phyloP scores from a whole-genome alignment of 2,329 filamentous ascomycete species.

The Colletotrichum sp. region DNA sequence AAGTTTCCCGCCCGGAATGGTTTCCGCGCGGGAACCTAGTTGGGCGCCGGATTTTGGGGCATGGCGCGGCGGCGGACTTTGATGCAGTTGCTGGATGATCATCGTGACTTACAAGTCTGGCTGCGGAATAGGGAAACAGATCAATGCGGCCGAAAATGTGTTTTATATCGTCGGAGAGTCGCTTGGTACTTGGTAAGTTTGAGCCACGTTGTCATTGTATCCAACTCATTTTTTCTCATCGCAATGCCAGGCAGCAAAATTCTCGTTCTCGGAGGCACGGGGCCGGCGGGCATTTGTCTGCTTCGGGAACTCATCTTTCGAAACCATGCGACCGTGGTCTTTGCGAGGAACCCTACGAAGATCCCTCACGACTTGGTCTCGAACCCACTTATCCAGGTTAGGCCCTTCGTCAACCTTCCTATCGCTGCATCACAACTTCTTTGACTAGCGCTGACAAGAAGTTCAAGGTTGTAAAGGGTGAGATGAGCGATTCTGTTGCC shows the following conservation, averaged over 20 bases:
- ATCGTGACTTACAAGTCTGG: not conserved
- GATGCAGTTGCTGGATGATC: not conserved
- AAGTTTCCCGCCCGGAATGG: not conserved
- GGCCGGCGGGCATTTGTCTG: slow-evolving; percentile 33
- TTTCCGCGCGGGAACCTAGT: not conserved
- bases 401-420: not conserved
- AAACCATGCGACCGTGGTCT: slow-evolving; percentile 28
- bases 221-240: not conserved
- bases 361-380: slow-evolving; percentile 25
- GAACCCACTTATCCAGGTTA: not conserved
- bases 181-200: not conserved
- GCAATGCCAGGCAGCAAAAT: not conserved
- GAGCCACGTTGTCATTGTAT: not conserved
- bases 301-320: slow-evolving; percentile 32
- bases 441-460: not conserved
- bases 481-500: not conserved
- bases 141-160: not conserved
- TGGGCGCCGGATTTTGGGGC: not conserved
- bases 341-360: slow-evolving; percentile 25
- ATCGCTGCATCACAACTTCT: rapidly evolving
- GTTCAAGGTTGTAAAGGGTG: not conserved
- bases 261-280: not conserved
- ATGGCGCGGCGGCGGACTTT: not conserved
- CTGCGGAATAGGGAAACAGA: not conserved
- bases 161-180: not conserved